A percentile compares a stretch with the other conserved stretches of the same genome.
Conservation (phyloP, 805 yeast genomes). For the Candida maltosa region DNA sequence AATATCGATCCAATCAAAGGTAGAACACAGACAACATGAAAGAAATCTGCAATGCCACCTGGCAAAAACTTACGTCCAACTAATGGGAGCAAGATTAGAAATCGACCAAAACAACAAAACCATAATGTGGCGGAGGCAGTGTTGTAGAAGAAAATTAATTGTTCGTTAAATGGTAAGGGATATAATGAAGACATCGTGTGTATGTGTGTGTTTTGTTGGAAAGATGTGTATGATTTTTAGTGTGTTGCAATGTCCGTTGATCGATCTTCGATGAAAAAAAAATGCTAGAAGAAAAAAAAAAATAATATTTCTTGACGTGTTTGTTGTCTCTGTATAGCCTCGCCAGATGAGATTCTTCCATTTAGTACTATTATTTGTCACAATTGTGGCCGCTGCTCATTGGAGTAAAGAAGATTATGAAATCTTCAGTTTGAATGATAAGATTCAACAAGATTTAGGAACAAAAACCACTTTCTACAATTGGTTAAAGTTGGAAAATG, state of each 20-base stretch:
- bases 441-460: conserved; percentile 62
- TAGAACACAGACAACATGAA: conserved; percentile 37
- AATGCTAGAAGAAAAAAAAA: background rate
- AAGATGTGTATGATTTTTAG: no score
- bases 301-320: background rate
- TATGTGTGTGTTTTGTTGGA: background rate
- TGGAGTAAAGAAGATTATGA: conserved; percentile 76
- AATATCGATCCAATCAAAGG: conserved; percentile 26
- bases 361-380: conserved; percentile 4
- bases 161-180: conserved; percentile 31
- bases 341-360: conserved; percentile 6
- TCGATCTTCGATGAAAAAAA: no score
- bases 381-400: conserved; percentile 23
- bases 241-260: no score
- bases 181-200: conserved; percentile 28
- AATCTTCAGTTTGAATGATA: conserved; percentile 69
- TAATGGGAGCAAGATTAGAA: conserved; percentile 53
- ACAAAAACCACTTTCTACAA: conserved; percentile 61
- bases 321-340: conserved; percentile 1
- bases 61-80: conserved; percentile 66
- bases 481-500: conserved; percentile 52
- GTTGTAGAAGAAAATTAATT: conserved; percentile 32
- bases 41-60: conserved; percentile 70
- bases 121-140: conserved; percentile 40
- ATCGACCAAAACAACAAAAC: conserved; percentile 47